Conservation (phyloP, 352 stramenopile species). For the Phytophthora pinifolia region DNA sequence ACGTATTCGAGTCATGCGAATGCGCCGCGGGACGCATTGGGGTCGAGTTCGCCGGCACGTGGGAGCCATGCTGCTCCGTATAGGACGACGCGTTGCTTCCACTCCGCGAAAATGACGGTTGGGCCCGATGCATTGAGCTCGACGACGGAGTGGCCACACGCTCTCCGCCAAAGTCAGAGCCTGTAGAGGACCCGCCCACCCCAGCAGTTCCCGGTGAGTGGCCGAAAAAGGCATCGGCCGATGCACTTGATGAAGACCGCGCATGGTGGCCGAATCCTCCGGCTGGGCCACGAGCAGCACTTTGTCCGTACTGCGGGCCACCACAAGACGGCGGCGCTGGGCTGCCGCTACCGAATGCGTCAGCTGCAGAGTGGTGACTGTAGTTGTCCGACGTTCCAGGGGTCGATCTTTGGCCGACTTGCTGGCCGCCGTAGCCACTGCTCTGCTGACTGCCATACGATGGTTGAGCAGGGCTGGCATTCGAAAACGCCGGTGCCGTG, state of each 20-base stretch:
- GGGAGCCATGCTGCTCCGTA: slow-evolving; percentile 25
- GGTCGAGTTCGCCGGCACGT: slow-evolving; percentile 7
- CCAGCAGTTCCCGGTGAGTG: slow-evolving; percentile 2
- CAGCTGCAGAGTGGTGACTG: slow-evolving; percentile 17
- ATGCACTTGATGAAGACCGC: slow-evolving; percentile 20
- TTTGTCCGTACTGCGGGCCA: slow-evolving; percentile 10
- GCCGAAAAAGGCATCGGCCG: slow-evolving; percentile 30
- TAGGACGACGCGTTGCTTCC: slow-evolving; percentile 42
- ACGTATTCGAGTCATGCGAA: slow-evolving; percentile 20
- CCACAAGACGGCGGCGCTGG: slow-evolving; percentile 14
- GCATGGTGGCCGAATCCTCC: slow-evolving; percentile 15
- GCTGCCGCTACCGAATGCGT: slow-evolving; percentile 15
- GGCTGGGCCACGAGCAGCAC: neutral
- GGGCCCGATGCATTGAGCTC: too few relatives aligned
- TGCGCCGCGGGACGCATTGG: slow-evolving; percentile 14
- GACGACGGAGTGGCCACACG: too few relatives aligned
- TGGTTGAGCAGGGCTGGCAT: slow-evolving; percentile 10
- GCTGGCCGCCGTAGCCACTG: slow-evolving; percentile 8
- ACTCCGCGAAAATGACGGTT: slow-evolving; percentile 34
- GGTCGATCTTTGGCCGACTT: slow-evolving; percentile 21
- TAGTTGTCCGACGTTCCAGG: slow-evolving; percentile 19
- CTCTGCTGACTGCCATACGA: slow-evolving; percentile 12
- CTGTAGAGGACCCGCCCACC: neutral
- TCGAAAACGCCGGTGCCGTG: slow-evolving; percentile 15
- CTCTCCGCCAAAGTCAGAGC: slow-evolving; percentile 15